These are phyloP conservation scores for Helotiales sp. DNA, from an alignment of 2,329 filamentous ascomycete species.

Conservation along the genomic window DNA sequence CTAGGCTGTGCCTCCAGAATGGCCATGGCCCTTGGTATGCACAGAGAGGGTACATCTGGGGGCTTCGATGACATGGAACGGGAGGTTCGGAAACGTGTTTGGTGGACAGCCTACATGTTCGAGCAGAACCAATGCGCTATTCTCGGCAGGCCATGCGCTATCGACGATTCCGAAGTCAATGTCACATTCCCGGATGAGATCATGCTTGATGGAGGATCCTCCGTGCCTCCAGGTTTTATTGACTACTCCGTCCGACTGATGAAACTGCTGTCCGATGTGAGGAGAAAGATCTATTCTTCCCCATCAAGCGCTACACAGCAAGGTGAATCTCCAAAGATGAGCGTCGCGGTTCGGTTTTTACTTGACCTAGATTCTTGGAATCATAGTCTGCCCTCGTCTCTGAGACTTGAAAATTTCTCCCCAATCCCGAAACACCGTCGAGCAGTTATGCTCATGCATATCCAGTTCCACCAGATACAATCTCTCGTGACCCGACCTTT, in stretches of 20 bases:
- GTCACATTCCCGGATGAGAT: constrained; percentile 39
- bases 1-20: constrained; percentile 49
- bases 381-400: constrained; percentile 33
- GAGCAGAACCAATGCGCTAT: constrained; percentile 42
- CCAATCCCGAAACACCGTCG: constrained; percentile 33
- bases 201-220: constrained; percentile 37
- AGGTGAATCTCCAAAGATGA: constrained; percentile 31
- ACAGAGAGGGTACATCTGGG: constrained; percentile 47
- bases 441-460: constrained; percentile 39
- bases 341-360: constrained; percentile 34
- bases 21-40: constrained; percentile 51
- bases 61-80: constrained; percentile 44
- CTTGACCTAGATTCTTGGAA: constrained; percentile 38
- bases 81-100: constrained; percentile 40
- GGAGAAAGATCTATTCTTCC: constrained; percentile 38
- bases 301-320: constrained; percentile 28
- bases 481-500: constrained; percentile 40
- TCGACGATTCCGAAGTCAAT: constrained; percentile 41
- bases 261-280: constrained; percentile 36
- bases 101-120: constrained; percentile 41
- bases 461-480: constrained; percentile 40
- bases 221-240: constrained; percentile 36
- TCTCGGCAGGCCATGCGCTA: constrained; percentile 39
- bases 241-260: constrained; percentile 37
- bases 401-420: constrained; percentile 34